These are phyloP conservation scores for Gillenia trifoliata DNA, from an alignment of 306 rosid species.

Conservation along the genomic window DNA sequence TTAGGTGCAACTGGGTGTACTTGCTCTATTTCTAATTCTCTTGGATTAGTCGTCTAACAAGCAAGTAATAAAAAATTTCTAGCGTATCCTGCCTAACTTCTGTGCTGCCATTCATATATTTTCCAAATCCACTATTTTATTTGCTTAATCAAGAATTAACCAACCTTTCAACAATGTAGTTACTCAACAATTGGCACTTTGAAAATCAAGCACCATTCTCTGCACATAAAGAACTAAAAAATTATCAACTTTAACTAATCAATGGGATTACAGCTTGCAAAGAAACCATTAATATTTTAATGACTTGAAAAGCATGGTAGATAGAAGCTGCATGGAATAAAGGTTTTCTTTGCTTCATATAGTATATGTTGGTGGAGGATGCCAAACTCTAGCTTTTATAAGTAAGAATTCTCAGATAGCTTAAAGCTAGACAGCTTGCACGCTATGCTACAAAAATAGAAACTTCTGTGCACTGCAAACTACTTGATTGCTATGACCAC, in stretches of 20 bases:
- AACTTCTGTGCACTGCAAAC: not conserved
- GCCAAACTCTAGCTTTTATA: conserved; percentile 31
- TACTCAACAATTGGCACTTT: not conserved
- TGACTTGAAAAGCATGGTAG: conserved; percentile 15
- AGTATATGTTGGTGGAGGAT: not conserved
- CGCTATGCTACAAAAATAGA: conserved; percentile 2
- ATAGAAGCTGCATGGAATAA: conserved; percentile 16
- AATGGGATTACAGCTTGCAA: conserved; percentile 38
- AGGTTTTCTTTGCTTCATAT: conserved; percentile 18
- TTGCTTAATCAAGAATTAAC: not conserved
- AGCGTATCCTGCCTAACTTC: not conserved
- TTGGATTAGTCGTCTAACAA: not conserved
- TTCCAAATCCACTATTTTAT: not conserved
- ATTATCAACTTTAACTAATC: not conserved
- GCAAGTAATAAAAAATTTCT: not conserved
- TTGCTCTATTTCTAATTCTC: not conserved
- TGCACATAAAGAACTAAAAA: too few species aligned
- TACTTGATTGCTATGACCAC: too few species aligned
- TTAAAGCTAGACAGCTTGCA: conserved; percentile 38
- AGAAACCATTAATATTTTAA: conserved; percentile 9
- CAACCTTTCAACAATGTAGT: not conserved
- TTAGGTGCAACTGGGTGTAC: too few species aligned
- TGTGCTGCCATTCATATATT: not conserved
- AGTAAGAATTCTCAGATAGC: conserved; percentile 28
- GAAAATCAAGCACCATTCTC: conserved; percentile 1